Evolutionary conservation across 2,329 filamentous ascomycete species (phyloP), one percentile per base, ranked within the genome.

Genomic region (Blastomyces emzantsi): DNA sequence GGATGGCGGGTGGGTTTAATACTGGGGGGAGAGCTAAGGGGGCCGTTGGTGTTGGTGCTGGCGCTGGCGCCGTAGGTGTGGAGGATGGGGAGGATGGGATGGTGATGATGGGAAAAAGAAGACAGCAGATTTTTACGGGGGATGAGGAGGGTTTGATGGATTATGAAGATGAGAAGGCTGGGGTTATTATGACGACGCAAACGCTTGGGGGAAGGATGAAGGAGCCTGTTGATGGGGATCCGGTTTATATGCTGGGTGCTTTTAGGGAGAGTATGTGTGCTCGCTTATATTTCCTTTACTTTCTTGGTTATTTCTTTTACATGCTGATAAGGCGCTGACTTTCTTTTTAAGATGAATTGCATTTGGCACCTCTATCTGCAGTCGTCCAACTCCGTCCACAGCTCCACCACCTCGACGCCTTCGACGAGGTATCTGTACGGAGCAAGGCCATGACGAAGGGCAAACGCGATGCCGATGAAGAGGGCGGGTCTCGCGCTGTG

Each of bases 361-460:
- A 97, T 77, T 85, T 97, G 49, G 95, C 91, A 0, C 90, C 89
- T 30, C 85, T 95, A 56, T 86, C 88, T 51, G 88, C 90, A 1
- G 85, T 96, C 55, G 89, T 96, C 52, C 90, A 96, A 73, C 86
- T 99, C 72, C 89, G 92, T 3, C 92, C 94, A 0, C 90, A 97
- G 72, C 89, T 96, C 66, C 91, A 96, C 76, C 92, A 97, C 77
- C 82, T 97, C 69, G 94, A 97, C 76, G 93, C 94, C 3, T 78
- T 86, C 56, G 82, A 87, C 57, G 91, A 97, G 70, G 83, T 90
- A 8, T 71, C 73, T 3, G 67, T 69, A 4, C 75, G 74, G 61
- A 71, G 68, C 5, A 70, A 73, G 61, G 69, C 74, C 3, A 45
- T 55, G 62, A 68, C 64, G 39, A 70, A 74, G 66, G 65, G 68